Conservation (phyloP, 1,284 basidiomycete genomes). For the Violaceomyces palustris region DNA sequence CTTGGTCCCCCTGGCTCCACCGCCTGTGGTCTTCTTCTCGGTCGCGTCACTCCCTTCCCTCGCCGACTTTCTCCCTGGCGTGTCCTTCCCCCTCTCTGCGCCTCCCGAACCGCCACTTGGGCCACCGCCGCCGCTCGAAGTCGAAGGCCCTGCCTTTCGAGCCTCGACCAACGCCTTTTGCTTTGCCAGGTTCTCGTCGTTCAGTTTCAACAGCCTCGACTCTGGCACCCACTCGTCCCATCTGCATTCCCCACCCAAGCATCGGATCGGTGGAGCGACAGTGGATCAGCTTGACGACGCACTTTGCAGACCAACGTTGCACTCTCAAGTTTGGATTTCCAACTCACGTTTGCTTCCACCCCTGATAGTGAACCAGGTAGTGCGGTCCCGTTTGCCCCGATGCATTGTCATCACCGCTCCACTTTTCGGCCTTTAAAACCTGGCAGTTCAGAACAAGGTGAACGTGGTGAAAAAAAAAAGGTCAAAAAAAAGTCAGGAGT, state of each 20-base stretch:
- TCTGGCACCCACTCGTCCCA: conserved; percentile 99
- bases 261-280: too few relatives aligned
- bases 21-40: too few relatives aligned
- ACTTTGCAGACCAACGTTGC: too few relatives aligned
- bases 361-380: conserved; percentile 97
- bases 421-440: conserved; percentile 74
- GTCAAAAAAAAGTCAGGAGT: too few relatives aligned
- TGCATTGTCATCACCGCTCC: conserved; percentile 67
- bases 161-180: conserved; percentile 59
- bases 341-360: conserved; percentile 96
- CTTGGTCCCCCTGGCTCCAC: conserved; percentile 14
- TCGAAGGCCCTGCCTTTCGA: conserved; percentile 48
- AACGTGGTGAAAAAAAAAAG: background rate
- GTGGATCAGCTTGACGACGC: too few relatives aligned
- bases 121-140: conserved; percentile 7
- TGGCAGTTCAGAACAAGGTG: conserved; percentile 26
- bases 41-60: conserved; percentile 7
- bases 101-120: background rate
- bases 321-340: too few relatives aligned
- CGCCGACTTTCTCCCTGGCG: conserved; percentile 37
- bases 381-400: conserved; percentile 67
- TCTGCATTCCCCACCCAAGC: conserved; percentile 58
- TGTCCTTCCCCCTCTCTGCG: conserved; percentile 1
- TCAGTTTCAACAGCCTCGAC: conserved; percentile 75
- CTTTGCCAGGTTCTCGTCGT: conserved; percentile 74